phyloP scores from a whole-genome alignment of 495 filamentous ascomycete genomes.

The Elasticomyces elasticus region DNA sequence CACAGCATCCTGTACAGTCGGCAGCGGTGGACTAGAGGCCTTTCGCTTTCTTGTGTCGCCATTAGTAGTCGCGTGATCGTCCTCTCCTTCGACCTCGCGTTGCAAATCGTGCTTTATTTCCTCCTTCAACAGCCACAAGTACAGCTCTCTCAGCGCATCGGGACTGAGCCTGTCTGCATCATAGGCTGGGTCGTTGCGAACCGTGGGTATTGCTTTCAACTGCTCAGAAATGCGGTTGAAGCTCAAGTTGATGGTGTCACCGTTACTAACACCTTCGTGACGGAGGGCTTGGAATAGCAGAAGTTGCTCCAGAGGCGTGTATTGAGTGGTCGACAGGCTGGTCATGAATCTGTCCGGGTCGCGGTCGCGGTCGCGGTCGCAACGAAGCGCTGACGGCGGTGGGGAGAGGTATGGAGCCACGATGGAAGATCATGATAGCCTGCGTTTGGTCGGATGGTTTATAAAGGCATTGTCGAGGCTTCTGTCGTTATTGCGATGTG shows the following conservation, averaged over 20 bases:
- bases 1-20: constrained; percentile 53
- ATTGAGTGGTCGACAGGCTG: constrained; percentile 17
- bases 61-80: constrained; percentile 15
- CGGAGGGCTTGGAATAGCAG: constrained; percentile 81
- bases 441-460: neutral
- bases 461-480: neutral
- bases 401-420: constrained; percentile 3
- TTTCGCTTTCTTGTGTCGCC: constrained; percentile 57
- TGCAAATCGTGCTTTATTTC: constrained; percentile 42
- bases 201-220: constrained; percentile 57
- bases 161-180: constrained; percentile 64
- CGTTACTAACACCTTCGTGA: constrained; percentile 47
- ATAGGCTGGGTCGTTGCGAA: constrained; percentile 57
- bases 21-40: constrained; percentile 52
- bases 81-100: neutral
- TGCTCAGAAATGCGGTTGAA: constrained; percentile 66
- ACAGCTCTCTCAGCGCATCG: constrained; percentile 68
- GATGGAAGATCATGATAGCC: neutral
- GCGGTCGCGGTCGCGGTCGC: neutral
- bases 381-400: neutral
- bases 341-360: constrained; percentile 4
- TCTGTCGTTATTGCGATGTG: neutral
- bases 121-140: constrained; percentile 64
- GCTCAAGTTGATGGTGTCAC: constrained; percentile 40
- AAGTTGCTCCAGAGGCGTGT: constrained; percentile 74